These are phyloP conservation scores for Chiua virens DNA, from an alignment of 768 basidiomycete species.

Conservation along the genomic window DNA sequence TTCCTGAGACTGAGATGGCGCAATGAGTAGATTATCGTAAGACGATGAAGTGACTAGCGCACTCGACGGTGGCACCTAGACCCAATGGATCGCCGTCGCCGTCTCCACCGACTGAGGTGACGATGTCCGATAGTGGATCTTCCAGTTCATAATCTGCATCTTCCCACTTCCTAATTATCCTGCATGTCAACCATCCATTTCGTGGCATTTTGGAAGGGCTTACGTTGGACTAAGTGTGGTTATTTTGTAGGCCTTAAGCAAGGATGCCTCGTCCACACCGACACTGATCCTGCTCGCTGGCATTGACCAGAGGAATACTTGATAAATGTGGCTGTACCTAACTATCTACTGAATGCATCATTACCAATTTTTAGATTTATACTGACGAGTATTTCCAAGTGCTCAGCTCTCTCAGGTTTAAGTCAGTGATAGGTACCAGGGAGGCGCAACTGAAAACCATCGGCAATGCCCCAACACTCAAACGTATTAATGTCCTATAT, in stretches of 20 bases:
- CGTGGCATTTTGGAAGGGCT: constrained; percentile 6
- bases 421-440: no score
- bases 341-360: no score
- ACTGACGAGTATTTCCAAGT: no score
- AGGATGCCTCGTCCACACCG: constrained; percentile 73
- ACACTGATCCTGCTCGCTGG: constrained; percentile 56
- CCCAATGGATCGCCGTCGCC: constrained; percentile 78
- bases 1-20: constrained; percentile 49
- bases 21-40: background rate
- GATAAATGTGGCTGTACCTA: constrained; percentile 16
- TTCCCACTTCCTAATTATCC: constrained; percentile 72
- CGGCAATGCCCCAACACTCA: background rate
- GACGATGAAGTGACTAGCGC: constrained; percentile 21
- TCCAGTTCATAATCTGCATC: constrained; percentile 84
- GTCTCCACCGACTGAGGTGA: constrained; percentile 60
- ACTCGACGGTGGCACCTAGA: constrained; percentile 65
- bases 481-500: constrained; percentile 9
- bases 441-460: no score
- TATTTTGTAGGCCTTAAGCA: constrained; percentile 88
- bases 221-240: constrained; percentile 77
- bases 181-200: constrained; percentile 4
- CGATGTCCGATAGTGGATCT: constrained; percentile 68
- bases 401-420: no score
- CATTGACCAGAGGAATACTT: constrained; percentile 7
- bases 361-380: no score